A percentile compares a stretch with the other conserved stretches of the same genome.
These are phyloP conservation scores for Paracoccidioides lutzii DNA, from an alignment of 2,329 filamentous ascomycete species.

Conservation along the genomic window DNA sequence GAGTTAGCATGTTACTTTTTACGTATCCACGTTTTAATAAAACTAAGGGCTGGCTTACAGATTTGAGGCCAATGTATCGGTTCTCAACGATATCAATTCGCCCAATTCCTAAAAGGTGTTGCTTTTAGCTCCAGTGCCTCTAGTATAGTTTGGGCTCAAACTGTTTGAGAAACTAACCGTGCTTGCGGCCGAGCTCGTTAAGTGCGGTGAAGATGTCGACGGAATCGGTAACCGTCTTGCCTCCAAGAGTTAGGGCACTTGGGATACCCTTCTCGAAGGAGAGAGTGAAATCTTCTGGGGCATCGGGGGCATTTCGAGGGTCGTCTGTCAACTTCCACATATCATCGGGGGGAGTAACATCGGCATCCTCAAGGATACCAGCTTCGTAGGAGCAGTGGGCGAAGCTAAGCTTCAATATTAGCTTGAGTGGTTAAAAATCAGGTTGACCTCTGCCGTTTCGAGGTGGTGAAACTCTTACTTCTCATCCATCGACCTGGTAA, in stretches of 20 bases:
- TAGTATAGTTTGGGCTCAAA: background rate
- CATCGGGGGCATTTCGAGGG: slow-evolving; percentile 16
- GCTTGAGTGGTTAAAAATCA: background rate
- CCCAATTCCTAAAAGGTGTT: slow-evolving; percentile 43
- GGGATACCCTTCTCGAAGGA: slow-evolving; percentile 16
- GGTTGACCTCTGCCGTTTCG: background rate
- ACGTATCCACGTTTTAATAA: slow-evolving; percentile 17
- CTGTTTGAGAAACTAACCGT: slow-evolving; percentile 5
- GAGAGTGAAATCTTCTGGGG: slow-evolving; percentile 13
- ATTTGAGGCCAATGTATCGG: slow-evolving; percentile 58
- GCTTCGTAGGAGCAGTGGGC: slow-evolving; percentile 64
- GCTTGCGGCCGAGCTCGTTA: slow-evolving; percentile 11
- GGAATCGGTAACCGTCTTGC: slow-evolving; percentile 8
- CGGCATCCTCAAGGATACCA: slow-evolving; percentile 45
- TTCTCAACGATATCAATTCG: slow-evolving; percentile 67
- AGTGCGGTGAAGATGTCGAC: slow-evolving; percentile 11
- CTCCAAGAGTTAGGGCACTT: slow-evolving; percentile 8
- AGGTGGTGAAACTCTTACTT: slow-evolving; percentile 6
- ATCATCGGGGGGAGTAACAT: slow-evolving; percentile 54
- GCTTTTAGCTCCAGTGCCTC: background rate
- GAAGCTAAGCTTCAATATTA: slow-evolving; percentile 26
- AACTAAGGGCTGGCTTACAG: slow-evolving; percentile 7
- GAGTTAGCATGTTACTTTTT: slow-evolving; percentile 44
- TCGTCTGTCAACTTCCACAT: slow-evolving; percentile 61
- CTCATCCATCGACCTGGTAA: slow-evolving; percentile 18